Conservation (phyloP, 129 eudicot genomes). For the Arctium minus region DNA sequence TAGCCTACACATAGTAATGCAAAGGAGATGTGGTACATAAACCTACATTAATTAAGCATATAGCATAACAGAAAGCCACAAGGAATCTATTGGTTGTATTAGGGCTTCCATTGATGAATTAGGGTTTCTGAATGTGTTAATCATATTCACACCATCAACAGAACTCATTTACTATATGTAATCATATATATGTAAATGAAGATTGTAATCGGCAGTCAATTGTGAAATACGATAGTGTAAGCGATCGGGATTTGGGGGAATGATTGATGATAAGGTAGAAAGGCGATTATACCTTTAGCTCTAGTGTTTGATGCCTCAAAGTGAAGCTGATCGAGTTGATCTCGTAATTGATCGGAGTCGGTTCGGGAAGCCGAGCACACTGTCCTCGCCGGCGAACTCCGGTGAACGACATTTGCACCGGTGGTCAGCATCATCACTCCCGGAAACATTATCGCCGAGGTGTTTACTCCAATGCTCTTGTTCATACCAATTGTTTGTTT, state of each 20-base stretch:
- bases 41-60: neutral
- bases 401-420: slow-evolving; percentile 11
- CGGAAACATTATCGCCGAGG: slow-evolving; percentile 22
- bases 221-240: neutral
- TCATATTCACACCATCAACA: neutral
- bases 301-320: slow-evolving; percentile 45
- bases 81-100: neutral
- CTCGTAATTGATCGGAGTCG: slow-evolving; percentile 43
- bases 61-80: neutral
- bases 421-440: slow-evolving; percentile 21
- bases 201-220: neutral
- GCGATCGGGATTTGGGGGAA: neutral
- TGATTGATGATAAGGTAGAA: neutral
- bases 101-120: neutral
- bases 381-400: slow-evolving; percentile 5
- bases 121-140: neutral
- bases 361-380: slow-evolving; percentile 35
- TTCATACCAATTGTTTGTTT: neutral
- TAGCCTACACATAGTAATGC: neutral
- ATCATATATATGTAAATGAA: neutral
- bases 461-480: neutral
- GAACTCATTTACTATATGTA: neutral
- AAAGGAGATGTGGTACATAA: neutral
- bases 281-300: slow-evolving; percentile 38
- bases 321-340: slow-evolving; percentile 54